Percentiles rank a stretch among this genome's conserved stretches.
These are phyloP conservation scores for Botryotinia calthae DNA, from an alignment of 2,329 filamentous ascomycete genomes.

Conservation along the genomic window DNA sequence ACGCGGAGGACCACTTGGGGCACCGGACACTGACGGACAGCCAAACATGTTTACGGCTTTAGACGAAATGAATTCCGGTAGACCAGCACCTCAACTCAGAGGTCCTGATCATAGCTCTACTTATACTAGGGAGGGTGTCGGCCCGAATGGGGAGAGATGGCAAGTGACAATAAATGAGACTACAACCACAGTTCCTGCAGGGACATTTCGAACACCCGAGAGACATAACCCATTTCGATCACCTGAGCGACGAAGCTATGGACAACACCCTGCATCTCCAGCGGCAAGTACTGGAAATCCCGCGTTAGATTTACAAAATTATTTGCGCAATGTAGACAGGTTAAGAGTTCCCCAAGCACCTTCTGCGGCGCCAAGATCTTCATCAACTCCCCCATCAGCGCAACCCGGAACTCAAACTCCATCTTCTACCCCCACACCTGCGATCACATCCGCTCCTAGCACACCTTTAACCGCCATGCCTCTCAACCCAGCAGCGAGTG, in stretches of 20 bases:
- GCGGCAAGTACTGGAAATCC: conserved; percentile 23
- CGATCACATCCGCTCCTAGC: conserved; percentile 9
- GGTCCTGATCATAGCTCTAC: conserved; percentile 43
- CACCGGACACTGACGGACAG: conserved; percentile 26
- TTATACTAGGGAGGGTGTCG: conserved; percentile 49
- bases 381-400: conserved; percentile 19
- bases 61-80: conserved; percentile 33
- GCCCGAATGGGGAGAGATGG: conserved; percentile 52
- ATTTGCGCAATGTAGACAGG: conserved; percentile 33
- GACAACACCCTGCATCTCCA: conserved; percentile 17
- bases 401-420: conserved; percentile 19
- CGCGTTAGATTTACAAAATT: conserved; percentile 31
- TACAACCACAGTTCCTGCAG: conserved; percentile 32
- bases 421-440: conserved; percentile 10
- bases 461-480: not conserved
- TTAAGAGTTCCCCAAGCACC: conserved; percentile 25
- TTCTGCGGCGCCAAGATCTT: conserved; percentile 26
- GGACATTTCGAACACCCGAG: conserved; percentile 17
- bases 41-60: conserved; percentile 22
- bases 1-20: conserved; percentile 31
- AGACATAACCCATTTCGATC: conserved; percentile 24
- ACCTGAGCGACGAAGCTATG: conserved; percentile 24
- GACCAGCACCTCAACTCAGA: conserved; percentile 35
- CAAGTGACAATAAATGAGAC: conserved; percentile 52
- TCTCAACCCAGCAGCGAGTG: conserved; percentile 14